Conservation (phyloP, 441 rosid species). For the Populus tomentosa region DNA sequence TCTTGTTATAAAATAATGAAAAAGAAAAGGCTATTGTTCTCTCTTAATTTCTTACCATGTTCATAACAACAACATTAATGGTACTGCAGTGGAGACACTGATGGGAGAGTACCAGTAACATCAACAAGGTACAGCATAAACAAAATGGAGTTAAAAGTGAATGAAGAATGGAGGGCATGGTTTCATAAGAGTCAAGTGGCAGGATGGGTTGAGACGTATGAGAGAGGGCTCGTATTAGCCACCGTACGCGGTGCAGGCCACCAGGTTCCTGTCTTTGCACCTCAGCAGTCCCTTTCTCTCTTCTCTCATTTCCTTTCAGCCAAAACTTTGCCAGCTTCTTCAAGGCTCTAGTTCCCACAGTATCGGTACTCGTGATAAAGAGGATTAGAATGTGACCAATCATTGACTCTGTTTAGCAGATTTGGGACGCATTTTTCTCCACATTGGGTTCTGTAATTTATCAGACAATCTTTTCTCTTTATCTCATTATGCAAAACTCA, state of each 20-base stretch:
- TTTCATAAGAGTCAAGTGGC: conserved; percentile 62
- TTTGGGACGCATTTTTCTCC: neutral
- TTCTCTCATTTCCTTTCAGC: conserved; percentile 62
- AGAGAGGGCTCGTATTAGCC: conserved; percentile 64
- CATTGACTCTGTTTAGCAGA: neutral
- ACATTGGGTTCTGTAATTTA: neutral
- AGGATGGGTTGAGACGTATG: conserved; percentile 80
- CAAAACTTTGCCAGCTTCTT: conserved; percentile 37
- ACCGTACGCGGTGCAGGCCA: conserved; percentile 91
- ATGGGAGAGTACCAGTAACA: conserved; percentile 84
- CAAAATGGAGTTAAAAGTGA: conserved; percentile 46
- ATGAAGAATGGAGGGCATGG: conserved; percentile 83
- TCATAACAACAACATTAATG: neutral
- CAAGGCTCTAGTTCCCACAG: conserved; percentile 18
- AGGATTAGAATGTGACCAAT: neutral
- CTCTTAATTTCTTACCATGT: neutral
- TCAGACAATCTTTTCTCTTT: neutral
- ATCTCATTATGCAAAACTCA: neutral
- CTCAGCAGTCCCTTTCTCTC: conserved; percentile 64
- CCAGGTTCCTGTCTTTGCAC: conserved; percentile 75
- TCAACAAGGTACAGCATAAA: conserved; percentile 74
- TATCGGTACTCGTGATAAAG: too few relatives aligned
- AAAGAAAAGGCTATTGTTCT: neutral
- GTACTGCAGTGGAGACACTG: conserved; percentile 75
- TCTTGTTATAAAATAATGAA: too few relatives aligned